These are phyloP conservation scores for Tuber melanosporum DNA, from an alignment of 495 filamentous ascomycete genomes.

Conservation along the genomic window DNA sequence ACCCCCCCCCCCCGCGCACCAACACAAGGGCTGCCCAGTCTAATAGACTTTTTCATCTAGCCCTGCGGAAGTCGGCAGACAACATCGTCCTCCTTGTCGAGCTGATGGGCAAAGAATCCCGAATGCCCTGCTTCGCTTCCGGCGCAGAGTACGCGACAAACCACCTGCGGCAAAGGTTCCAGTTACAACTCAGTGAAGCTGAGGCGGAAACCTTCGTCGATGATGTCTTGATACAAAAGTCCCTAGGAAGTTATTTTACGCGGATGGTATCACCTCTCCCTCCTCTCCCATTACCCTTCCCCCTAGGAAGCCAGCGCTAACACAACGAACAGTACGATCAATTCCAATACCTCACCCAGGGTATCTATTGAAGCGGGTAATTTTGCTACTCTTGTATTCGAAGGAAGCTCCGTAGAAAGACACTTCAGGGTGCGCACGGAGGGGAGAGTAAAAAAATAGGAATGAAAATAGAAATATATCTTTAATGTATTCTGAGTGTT, in stretches of 20 bases:
- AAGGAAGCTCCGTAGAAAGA: background rate
- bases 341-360: constrained; percentile 72
- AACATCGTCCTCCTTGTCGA: constrained; percentile 65
- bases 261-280: constrained; percentile 43
- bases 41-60: constrained; percentile 39
- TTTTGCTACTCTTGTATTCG: background rate
- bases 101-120: constrained; percentile 67
- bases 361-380: constrained; percentile 55
- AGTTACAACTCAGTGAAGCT: constrained; percentile 65
- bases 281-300: background rate
- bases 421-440: background rate
- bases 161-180: constrained; percentile 60
- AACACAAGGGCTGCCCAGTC: constrained; percentile 17
- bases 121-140: constrained; percentile 68
- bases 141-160: constrained; percentile 57
- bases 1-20: background rate
- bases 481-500: background rate
- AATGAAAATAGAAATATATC: background rate
- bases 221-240: constrained; percentile 62
- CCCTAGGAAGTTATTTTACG: constrained; percentile 69
- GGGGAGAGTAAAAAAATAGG: background rate
- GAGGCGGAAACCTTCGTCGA: constrained; percentile 69
- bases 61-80: constrained; percentile 62
- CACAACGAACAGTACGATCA: constrained; percentile 55
- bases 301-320: constrained; percentile 7